Conservation (phyloP, 192 early-diverging fungal species). For the Coemansia sp. region DNA sequence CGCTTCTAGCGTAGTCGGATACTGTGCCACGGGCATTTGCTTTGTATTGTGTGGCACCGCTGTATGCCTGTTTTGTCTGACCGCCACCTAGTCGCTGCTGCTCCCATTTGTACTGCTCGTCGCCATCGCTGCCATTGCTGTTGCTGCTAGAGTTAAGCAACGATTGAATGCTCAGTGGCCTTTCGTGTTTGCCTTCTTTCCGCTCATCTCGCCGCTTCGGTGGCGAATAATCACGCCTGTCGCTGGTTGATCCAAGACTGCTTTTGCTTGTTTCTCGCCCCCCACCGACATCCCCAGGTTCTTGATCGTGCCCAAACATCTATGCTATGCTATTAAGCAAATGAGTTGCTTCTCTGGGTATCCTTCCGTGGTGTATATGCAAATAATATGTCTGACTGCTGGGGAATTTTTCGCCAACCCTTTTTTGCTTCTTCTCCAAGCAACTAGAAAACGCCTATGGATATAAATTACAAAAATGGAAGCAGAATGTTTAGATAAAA, state of each 20-base stretch:
- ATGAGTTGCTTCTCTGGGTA: too few relatives aligned
- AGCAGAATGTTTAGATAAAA: too few relatives aligned
- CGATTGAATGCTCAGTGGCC: constrained; percentile 32
- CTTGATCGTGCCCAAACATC: background rate
- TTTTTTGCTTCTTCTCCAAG: too few relatives aligned
- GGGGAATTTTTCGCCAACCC: too few relatives aligned
- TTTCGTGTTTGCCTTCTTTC: background rate
- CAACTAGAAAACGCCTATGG: too few relatives aligned
- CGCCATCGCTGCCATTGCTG: background rate
- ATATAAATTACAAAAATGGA: too few relatives aligned
- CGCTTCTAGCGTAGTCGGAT: too few relatives aligned
- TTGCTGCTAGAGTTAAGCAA: constrained; percentile 28
- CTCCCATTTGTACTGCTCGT: background rate
- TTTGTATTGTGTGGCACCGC: background rate
- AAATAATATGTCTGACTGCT: too few relatives aligned
- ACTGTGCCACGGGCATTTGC: background rate
- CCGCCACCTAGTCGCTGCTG: constrained; percentile 8
- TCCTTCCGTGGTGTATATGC: too few relatives aligned
- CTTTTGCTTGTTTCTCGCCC: background rate
- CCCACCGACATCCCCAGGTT: background rate
- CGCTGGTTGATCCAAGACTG: background rate
- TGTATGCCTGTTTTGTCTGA: background rate
- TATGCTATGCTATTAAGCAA: background rate
- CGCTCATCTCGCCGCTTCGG: constrained; percentile 7
- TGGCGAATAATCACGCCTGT: background rate